Conservation (phyloP, 2,329 filamentous ascomycete species). For the Allantophomopsis cytisporea region DNA sequence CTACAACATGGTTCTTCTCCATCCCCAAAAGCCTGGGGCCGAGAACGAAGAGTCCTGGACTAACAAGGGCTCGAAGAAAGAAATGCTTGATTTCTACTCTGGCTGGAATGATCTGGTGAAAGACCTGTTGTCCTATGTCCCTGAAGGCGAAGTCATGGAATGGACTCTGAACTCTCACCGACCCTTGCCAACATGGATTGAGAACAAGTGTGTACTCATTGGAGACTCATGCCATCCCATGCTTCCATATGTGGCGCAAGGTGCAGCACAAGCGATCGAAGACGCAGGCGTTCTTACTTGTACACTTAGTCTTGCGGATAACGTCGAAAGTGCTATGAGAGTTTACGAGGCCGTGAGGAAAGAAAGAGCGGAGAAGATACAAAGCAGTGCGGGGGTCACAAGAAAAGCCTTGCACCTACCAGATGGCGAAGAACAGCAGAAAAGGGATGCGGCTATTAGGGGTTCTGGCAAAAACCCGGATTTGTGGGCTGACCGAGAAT, state of each 20-base stretch:
- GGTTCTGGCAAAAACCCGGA: not conserved
- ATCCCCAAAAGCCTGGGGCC: constrained; percentile 2
- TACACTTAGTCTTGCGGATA: constrained; percentile 30
- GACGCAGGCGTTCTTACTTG: constrained; percentile 51
- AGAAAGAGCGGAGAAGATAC: constrained; percentile 33
- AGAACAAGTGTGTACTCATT: not conserved
- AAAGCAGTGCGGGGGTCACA: not conserved
- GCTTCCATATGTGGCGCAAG: constrained; percentile 50
- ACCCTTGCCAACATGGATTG: not conserved
- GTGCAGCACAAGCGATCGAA: constrained; percentile 53
- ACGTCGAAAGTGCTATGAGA: constrained; percentile 26
- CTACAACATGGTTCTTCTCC: constrained; percentile 8
- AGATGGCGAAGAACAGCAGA: not conserved
- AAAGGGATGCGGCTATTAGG: not conserved
- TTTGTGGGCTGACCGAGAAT: not conserved
- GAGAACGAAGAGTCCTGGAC: not conserved
- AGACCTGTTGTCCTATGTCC: not conserved
- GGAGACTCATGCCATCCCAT: constrained; percentile 53
- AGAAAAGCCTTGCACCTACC: not conserved
- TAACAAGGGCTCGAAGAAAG: not conserved
- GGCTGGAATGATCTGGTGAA: not conserved
- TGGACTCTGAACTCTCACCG: not conserved
- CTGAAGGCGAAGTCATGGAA: not conserved
- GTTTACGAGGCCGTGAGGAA: constrained; percentile 34
- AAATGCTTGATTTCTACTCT: not conserved